Conservation (phyloP, 306 rosid species). For the Astragalus glycyphyllos region DNA sequence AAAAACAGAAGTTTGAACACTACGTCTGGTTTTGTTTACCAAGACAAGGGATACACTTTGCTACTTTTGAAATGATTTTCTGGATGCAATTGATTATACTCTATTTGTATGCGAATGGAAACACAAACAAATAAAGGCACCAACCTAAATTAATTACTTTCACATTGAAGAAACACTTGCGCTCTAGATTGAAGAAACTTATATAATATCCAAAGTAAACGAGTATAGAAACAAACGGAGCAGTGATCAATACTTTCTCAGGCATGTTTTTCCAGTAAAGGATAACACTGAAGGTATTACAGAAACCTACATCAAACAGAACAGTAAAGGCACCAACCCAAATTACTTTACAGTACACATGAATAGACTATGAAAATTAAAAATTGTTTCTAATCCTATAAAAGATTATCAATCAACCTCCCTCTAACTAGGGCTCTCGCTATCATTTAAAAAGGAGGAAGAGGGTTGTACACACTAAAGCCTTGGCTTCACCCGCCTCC, state of each 20-base stretch:
- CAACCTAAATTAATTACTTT: too few species aligned
- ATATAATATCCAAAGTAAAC: slow-evolving; percentile 16
- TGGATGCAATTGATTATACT: too few species aligned
- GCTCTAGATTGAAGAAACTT: slow-evolving; percentile 21
- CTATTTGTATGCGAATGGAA: too few species aligned
- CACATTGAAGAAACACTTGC: not conserved
- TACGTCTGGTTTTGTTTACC: too few species aligned
- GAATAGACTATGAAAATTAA: slow-evolving; percentile 43
- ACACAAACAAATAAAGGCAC: too few species aligned
- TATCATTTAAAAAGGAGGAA: slow-evolving; percentile 35
- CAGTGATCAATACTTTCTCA: slow-evolving; percentile 33
- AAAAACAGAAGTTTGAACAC: too few species aligned
- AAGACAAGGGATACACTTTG: too few species aligned
- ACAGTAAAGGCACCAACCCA: slow-evolving; percentile 44
- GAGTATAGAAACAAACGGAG: slow-evolving; percentile 11
- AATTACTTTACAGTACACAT: slow-evolving; percentile 57
- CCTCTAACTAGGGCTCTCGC: slow-evolving; percentile 46
- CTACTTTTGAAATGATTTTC: too few species aligned
- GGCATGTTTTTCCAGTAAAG: slow-evolving; percentile 35
- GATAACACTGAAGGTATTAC: slow-evolving; percentile 33
- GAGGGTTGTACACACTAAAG: slow-evolving; percentile 52
- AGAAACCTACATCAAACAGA: slow-evolving; percentile 41
- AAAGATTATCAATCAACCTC: slow-evolving; percentile 43
- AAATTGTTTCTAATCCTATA: slow-evolving; percentile 47
- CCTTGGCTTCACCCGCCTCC: slow-evolving; percentile 95